Evolutionary conservation across 2,329 filamentous ascomycete species (phyloP).

Genomic region (Elsinoe batatas): DNA sequence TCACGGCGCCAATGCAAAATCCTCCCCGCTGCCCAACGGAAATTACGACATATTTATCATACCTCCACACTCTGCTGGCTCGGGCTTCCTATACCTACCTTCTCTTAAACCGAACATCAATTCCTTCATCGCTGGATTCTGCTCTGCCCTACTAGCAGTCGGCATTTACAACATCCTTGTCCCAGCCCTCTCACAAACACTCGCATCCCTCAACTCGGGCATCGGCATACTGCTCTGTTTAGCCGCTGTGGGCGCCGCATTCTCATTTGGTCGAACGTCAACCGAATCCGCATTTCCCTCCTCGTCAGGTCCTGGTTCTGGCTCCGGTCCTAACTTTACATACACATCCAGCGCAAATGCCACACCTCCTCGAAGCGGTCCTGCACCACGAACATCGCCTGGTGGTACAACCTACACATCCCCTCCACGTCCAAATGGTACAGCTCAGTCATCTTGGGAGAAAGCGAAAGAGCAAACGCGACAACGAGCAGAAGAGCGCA

Average conservation of each 20-base stretch:
- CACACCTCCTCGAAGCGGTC: constrained; percentile 7
- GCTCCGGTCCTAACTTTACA: constrained; percentile 12
- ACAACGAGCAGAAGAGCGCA: constrained; percentile 53
- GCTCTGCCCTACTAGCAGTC: constrained; percentile 62
- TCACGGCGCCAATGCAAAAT: constrained; percentile 61
- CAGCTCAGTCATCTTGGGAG: constrained; percentile 43
- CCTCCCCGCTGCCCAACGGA: constrained; percentile 65
- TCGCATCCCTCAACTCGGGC: constrained; percentile 41
- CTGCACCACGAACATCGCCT: background rate
- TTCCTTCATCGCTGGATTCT: constrained; percentile 82
- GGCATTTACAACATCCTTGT: constrained; percentile 63
- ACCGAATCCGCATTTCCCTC: constrained; percentile 19
- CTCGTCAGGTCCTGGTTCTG: constrained; percentile 6
- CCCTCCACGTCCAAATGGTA: constrained; percentile 16
- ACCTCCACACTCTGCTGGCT: constrained; percentile 78
- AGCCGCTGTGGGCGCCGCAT: constrained; percentile 62
- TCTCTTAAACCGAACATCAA: constrained; percentile 78
- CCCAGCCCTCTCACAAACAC: constrained; percentile 66
- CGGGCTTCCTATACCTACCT: constrained; percentile 88
- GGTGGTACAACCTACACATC: constrained; percentile 17
- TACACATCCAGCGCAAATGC: constrained; percentile 16
- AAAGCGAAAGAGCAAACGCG: constrained; percentile 59
- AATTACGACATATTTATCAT: constrained; percentile 98
- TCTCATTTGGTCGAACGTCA: constrained; percentile 62
- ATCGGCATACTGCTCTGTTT: constrained; percentile 64